A percentile compares a stretch with the other conserved stretches of the same genome.
phyloP scores from a whole-genome alignment of 2,329 filamentous ascomycete species.

The Cladorrhinum sp. region DNA sequence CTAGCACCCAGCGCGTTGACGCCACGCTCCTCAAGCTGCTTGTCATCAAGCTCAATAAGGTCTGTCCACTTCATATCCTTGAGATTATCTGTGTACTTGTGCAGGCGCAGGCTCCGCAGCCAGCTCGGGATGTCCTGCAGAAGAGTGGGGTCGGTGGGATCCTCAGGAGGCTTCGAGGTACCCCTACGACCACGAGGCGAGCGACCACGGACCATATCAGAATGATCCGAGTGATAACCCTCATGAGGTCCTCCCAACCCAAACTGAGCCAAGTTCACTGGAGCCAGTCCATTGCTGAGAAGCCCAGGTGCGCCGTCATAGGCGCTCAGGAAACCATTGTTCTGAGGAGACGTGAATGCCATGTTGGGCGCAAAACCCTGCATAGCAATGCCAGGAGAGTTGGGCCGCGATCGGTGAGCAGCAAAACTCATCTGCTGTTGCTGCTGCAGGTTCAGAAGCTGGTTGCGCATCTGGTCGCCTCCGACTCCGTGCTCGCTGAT shows the following conservation, averaged over 20 bases:
- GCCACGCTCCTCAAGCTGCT: constrained; percentile 84
- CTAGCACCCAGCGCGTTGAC: constrained; percentile 93
- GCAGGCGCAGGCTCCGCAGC: constrained; percentile 88
- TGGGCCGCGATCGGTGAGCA: constrained; percentile 78
- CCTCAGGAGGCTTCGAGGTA: constrained; percentile 95
- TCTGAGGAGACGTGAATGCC: constrained; percentile 82
- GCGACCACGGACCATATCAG: constrained; percentile 83
- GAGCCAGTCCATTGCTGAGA: constrained; percentile 65
- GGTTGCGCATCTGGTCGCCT: constrained; percentile 80
- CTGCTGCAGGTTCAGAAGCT: constrained; percentile 69
- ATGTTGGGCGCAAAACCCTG: constrained; percentile 64
- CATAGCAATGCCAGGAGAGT: constrained; percentile 82
- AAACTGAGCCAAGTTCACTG: constrained; percentile 69
- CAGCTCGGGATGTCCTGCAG: constrained; percentile 94
- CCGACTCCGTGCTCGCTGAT: constrained; percentile 93
- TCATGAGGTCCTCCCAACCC: constrained; percentile 67
- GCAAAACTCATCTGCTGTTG: constrained; percentile 52
- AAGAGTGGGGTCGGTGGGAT: constrained; percentile 86
- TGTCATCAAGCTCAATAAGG: constrained; percentile 85
- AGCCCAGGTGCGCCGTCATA: constrained; percentile 76
- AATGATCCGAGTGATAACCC: constrained; percentile 91
- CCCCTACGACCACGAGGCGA: constrained; percentile 89
- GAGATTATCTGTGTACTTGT: constrained; percentile 98
- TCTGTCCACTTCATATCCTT: constrained; percentile 98
- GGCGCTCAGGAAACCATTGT: constrained; percentile 89